Conservation (phyloP, 164 flowering plant genomes). For the Chloranthus sessilifolius region DNA sequence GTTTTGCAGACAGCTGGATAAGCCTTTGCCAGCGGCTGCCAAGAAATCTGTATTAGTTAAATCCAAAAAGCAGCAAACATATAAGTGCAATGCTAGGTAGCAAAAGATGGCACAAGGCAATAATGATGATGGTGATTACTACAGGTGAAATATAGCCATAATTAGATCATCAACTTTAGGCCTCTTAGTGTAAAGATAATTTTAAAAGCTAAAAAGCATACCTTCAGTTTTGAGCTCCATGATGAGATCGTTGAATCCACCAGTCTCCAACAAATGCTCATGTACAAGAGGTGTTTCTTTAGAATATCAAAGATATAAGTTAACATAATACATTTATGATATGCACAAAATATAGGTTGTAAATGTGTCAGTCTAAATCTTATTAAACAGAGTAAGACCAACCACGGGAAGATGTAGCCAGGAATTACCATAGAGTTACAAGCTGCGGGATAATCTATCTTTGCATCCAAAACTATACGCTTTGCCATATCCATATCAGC, state of each 20-base stretch:
- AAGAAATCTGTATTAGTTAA: no score
- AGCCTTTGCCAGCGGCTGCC: no score
- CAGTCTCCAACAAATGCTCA: slow-evolving; percentile 54
- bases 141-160: no score
- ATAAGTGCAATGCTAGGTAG: no score
- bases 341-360: neutral
- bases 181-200: no score
- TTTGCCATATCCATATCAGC: slow-evolving; percentile 78
- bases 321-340: no score
- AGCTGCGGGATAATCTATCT: slow-evolving; percentile 94
- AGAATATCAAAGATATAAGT: slow-evolving; percentile 7
- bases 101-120: no score
- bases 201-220: slow-evolving; percentile 12
- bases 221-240: slow-evolving; percentile 64
- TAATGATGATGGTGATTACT: no score
- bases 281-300: slow-evolving; percentile 98
- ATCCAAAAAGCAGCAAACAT: no score
- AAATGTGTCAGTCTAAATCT: neutral
- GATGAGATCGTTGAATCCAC: slow-evolving; percentile 48
- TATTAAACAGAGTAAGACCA: no score
- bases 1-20: no score
- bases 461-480: slow-evolving; percentile 80
- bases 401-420: slow-evolving; percentile 1
- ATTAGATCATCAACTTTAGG: no score
- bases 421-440: slow-evolving; percentile 88